Percentiles rank a stretch among this genome's conserved stretches.
Evolutionary conservation across 805 yeast genomes (phyloP).

Genomic region (Lipomyces mesembrius): DNA sequence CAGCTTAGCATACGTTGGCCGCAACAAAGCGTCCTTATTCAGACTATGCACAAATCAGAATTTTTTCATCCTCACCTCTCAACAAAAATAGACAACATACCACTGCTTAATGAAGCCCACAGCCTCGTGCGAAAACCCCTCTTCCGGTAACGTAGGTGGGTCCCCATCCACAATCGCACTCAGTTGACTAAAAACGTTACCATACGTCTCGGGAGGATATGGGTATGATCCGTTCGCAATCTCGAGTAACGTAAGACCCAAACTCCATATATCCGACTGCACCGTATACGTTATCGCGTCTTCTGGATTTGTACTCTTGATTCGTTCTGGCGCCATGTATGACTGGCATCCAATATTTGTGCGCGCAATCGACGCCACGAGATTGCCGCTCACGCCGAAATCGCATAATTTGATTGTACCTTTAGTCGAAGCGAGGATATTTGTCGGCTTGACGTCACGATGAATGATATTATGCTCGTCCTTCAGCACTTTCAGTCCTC

Average conservation of each 20-base stretch:
- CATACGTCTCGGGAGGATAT: slow-evolving; percentile 93
- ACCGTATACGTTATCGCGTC: slow-evolving; percentile 85
- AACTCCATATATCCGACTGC: slow-evolving; percentile 94
- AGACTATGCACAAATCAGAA: slow-evolving; percentile 52
- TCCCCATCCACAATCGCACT: slow-evolving; percentile 97
- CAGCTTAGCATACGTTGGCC: slow-evolving; percentile 81
- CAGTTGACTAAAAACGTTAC: slow-evolving; percentile 86
- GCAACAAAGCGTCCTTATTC: slow-evolving; percentile 74
- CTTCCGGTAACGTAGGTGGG: slow-evolving; percentile 76
- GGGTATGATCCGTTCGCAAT: slow-evolving; percentile 91
- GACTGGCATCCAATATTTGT: slow-evolving; percentile 98
- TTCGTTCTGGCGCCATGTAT: slow-evolving; percentile 98
- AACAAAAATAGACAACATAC: slow-evolving; percentile 15
- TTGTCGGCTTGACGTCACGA: slow-evolving; percentile 96
- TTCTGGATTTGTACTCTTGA: slow-evolving; percentile 55
- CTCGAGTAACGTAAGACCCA: slow-evolving; percentile 85
- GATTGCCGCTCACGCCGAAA: slow-evolving; percentile 93
- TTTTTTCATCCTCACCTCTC: not conserved
- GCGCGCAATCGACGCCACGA: slow-evolving; percentile 92
- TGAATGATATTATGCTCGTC: slow-evolving; percentile 92
- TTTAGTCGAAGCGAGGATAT: slow-evolving; percentile 75
- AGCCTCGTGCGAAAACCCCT: slow-evolving; percentile 71
- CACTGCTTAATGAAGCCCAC: slow-evolving; percentile 72
- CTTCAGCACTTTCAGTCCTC: slow-evolving; percentile 81
- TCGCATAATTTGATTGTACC: slow-evolving; percentile 95